Evolutionary conservation across 495 filamentous ascomycete genomes (phyloP).

Genomic region (Penicillium paxilli): DNA sequence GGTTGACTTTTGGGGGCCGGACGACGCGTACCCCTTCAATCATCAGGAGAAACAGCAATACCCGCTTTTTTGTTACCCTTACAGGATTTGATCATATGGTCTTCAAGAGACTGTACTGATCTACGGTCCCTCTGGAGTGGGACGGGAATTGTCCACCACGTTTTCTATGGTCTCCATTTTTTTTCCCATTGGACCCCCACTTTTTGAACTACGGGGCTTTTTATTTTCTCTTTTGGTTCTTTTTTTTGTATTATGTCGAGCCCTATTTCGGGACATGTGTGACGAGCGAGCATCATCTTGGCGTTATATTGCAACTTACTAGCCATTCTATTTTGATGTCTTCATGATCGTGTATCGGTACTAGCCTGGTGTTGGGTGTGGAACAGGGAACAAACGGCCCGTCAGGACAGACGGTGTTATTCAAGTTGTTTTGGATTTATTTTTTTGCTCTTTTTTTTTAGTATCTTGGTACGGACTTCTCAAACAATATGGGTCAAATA

Average conservation of each 20-base stretch:
- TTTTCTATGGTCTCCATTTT: not conserved
- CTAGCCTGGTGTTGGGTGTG: constrained; percentile 9
- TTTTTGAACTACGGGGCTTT: not conserved
- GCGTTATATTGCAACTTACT: constrained; percentile 7
- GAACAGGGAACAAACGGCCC: constrained; percentile 1
- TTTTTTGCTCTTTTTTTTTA: no score
- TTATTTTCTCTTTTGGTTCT: constrained; percentile 9
- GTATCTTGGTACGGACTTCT: not conserved
- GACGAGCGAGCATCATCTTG: constrained; percentile 20
- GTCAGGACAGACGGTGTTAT: not conserved
- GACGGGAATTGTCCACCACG: constrained; percentile 6
- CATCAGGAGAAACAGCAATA: not conserved
- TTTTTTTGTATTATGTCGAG: constrained; percentile 7
- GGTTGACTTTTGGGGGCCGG: not conserved
- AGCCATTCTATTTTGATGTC: not conserved
- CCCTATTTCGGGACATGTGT: constrained; percentile 12
- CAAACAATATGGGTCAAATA: not conserved
- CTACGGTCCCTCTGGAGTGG: not conserved
- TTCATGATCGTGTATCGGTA: constrained; percentile 5
- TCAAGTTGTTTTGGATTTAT: no score
- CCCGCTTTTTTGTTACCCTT: not conserved
- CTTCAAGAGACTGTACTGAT: not conserved
- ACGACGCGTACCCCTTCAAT: not conserved
- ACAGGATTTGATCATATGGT: not conserved
- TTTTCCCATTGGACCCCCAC: not conserved